Evolutionary conservation across 805 yeast genomes (phyloP).

Genomic region (Nakazawaea peltata): DNA sequence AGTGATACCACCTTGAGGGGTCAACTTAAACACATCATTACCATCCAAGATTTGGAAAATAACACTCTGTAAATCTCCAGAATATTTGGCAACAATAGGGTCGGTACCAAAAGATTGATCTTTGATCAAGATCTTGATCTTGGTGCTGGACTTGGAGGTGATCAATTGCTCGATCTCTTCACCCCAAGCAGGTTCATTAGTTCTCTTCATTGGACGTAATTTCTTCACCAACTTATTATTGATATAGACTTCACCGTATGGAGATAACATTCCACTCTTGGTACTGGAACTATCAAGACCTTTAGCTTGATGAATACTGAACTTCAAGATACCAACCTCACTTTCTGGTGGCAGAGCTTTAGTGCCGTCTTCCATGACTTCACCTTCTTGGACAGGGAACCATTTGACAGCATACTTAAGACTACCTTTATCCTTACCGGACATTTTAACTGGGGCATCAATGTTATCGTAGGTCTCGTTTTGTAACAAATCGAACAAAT

Average conservation of each 20-base stretch:
- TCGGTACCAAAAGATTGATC: constrained; percentile 45
- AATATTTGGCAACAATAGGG: constrained; percentile 43
- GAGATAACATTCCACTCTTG: constrained; percentile 44
- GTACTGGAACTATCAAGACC: constrained; percentile 47
- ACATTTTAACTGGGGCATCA: constrained; percentile 34
- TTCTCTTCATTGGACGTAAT: constrained; percentile 54
- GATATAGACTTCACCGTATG: constrained; percentile 60
- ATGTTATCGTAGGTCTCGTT: constrained; percentile 34
- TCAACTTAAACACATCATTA: constrained; percentile 38
- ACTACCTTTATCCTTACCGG: constrained; percentile 51
- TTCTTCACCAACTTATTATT: constrained; percentile 47
- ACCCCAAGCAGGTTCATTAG: constrained; percentile 71
- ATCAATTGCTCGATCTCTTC: constrained; percentile 54
- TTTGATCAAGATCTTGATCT: constrained; percentile 46
- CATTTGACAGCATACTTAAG: constrained; percentile 49
- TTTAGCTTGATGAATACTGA: constrained; percentile 52
- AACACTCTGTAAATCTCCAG: constrained; percentile 45
- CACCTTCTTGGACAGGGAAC: constrained; percentile 39
- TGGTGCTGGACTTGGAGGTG: constrained; percentile 50
- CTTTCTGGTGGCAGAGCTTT: constrained; percentile 43
- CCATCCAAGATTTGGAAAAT: constrained; percentile 41
- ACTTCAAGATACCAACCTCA: constrained; percentile 69
- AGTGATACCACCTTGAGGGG: constrained; percentile 47
- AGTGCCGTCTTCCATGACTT: constrained; percentile 39
- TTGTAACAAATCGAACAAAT: constrained; percentile 54